Conservation (phyloP, 495 filamentous ascomycete genomes). For the Lineolata rhizophorae region DNA sequence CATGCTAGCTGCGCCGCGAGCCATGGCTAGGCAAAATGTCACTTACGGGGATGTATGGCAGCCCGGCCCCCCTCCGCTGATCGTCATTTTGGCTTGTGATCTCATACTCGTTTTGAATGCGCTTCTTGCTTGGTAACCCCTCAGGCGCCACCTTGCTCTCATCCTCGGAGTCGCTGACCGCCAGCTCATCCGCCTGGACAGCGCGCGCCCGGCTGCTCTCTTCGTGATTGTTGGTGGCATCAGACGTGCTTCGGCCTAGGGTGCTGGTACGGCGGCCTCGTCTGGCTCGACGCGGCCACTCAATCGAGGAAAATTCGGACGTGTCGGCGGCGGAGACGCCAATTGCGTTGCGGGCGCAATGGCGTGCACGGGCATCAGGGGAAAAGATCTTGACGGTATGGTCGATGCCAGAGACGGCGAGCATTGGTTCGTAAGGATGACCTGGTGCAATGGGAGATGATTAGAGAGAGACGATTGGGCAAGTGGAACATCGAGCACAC, state of each 20-base stretch:
- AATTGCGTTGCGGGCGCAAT: conserved; percentile 30
- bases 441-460: too few relatives aligned
- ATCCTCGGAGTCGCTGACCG: conserved; percentile 6
- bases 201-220: background rate
- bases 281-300: conserved; percentile 1
- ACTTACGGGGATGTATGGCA: too few relatives aligned
- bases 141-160: conserved; percentile 10
- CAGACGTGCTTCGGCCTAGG: background rate
- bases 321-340: conserved; percentile 22
- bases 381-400: conserved; percentile 61
- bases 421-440: conserved; percentile 49
- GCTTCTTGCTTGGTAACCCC: conserved; percentile 32
- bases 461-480: conserved; percentile 1
- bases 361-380: conserved; percentile 35
- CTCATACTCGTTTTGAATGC: conserved; percentile 36
- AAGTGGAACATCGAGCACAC: background rate
- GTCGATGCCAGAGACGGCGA: conserved; percentile 53
- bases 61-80: conserved; percentile 34
- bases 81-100: conserved; percentile 47
- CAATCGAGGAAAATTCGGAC: conserved; percentile 18
- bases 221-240: background rate
- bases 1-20: too few relatives aligned
- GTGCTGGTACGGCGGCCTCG: background rate
- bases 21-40: too few relatives aligned
- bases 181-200: background rate